Conservation (phyloP, 1,284 basidiomycete genomes). For the Leccinum angustisporum region DNA sequence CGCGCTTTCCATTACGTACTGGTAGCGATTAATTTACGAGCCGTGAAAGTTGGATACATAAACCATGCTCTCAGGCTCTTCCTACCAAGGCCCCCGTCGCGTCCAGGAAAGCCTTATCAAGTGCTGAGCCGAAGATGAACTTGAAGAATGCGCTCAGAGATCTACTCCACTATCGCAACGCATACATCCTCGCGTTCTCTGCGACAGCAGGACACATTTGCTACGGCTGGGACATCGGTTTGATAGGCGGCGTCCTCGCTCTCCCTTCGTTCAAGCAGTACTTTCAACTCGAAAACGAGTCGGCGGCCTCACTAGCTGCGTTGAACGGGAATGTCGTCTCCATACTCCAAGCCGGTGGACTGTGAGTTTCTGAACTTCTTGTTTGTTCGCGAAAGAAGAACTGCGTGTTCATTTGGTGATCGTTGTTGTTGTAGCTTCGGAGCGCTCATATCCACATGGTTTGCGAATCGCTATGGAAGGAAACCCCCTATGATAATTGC, state of each 20-base stretch:
- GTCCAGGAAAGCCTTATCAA: background rate
- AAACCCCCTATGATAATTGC: conserved; percentile 50
- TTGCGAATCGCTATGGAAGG: conserved; percentile 45
- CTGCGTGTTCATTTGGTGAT: background rate
- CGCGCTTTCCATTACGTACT: background rate
- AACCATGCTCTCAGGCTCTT: background rate
- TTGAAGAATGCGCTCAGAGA: conserved; percentile 32
- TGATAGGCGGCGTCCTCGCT: conserved; percentile 51
- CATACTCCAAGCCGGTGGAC: conserved; percentile 55
- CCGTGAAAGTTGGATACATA: background rate
- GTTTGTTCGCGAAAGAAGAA: background rate
- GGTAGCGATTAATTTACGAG: background rate
- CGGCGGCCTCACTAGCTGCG: conserved; percentile 34
- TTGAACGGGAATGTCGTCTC: conserved; percentile 58
- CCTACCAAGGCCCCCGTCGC: background rate
- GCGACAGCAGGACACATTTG: conserved; percentile 51
- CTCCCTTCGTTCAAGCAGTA: conserved; percentile 47
- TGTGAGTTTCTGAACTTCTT: conserved; percentile 43
- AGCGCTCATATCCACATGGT: conserved; percentile 43
- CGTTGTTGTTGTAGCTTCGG: conserved; percentile 36
- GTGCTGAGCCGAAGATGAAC: conserved; percentile 16
- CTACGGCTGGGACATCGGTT: conserved; percentile 41
- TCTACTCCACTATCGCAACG: conserved; percentile 40
- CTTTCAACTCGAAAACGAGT: conserved; percentile 44
- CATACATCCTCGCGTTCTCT: conserved; percentile 46